Percentiles rank a stretch among this genome's conserved stretches.
Conservation (phyloP, 192 early-diverging fungal genomes). For the Backusella parvicylindrica region DNA sequence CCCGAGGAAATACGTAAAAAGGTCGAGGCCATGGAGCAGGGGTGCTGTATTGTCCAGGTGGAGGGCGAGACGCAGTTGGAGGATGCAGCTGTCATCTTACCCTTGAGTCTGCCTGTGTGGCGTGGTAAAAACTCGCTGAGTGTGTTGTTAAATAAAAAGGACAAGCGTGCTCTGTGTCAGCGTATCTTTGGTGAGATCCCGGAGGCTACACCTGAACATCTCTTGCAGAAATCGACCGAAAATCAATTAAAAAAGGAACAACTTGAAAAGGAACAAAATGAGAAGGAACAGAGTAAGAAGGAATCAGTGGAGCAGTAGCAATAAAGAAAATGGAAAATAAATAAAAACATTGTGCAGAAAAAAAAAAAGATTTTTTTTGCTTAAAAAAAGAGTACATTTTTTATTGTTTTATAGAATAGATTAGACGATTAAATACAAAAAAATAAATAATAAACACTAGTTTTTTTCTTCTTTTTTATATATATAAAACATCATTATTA, state of each 20-base stretch:
- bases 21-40: constrained; percentile 25
- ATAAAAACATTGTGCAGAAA: background rate
- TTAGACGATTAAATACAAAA: too few species aligned
- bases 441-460: too few species aligned
- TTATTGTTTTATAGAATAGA: too few species aligned
- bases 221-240: constrained; percentile 17
- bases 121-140: constrained; percentile 69
- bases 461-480: too few species aligned
- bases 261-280: background rate
- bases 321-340: background rate
- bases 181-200: constrained; percentile 31
- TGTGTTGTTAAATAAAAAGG: constrained; percentile 71
- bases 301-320: background rate
- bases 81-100: constrained; percentile 4
- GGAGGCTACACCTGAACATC: constrained; percentile 27
- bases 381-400: background rate
- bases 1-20: background rate
- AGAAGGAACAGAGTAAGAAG: background rate
- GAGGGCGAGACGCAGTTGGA: constrained; percentile 5
- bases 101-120: constrained; percentile 68
- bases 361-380: too few species aligned
- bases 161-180: constrained; percentile 43
- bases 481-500: too few species aligned
- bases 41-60: constrained; percentile 58
- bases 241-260: background rate